A percentile compares a stretch with the other conserved stretches of the same genome.
Evolutionary conservation across 306 rosid species (phyloP).

Genomic region (Pyrus pyrifolia): DNA sequence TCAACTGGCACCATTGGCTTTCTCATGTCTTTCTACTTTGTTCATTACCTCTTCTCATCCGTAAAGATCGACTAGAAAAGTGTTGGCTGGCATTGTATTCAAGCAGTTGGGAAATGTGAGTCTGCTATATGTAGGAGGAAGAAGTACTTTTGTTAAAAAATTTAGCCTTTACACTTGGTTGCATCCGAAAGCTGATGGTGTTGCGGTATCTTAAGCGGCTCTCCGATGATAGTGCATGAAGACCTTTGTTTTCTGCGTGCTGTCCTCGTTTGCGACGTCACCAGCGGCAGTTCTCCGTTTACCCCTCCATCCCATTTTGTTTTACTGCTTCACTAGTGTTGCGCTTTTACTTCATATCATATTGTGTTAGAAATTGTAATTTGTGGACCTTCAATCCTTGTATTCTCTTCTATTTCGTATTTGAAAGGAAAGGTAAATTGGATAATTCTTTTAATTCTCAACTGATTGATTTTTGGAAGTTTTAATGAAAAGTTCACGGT

Average conservation of each 20-base stretch:
- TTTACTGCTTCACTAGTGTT: conserved; percentile 22
- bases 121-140: conserved; percentile 11
- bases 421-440: conserved; percentile 22
- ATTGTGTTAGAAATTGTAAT: conserved; percentile 40
- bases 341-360: conserved; percentile 16
- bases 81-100: conserved; percentile 20
- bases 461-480: neutral
- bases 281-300: conserved; percentile 27
- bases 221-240: conserved; percentile 19
- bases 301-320: conserved; percentile 4
- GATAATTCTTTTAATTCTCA: conserved; percentile 8
- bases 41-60: conserved; percentile 87
- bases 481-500: no score
- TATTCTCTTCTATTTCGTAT: conserved; percentile 15
- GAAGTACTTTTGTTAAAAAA: conserved; percentile 21
- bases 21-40: conserved; percentile 86
- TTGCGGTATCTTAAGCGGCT: conserved; percentile 26
- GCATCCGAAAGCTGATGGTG: conserved; percentile 30
- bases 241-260: conserved; percentile 7
- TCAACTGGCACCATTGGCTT: conserved; percentile 87
- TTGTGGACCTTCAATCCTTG: conserved; percentile 13
- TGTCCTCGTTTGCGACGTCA: conserved; percentile 21
- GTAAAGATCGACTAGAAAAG: conserved; percentile 74
- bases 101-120: conserved; percentile 24
- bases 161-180: conserved; percentile 30